A percentile compares a stretch with the other conserved stretches of the same genome.
Conservation (phyloP, 1,139 yeast genomes). For the Lodderomyces beijingensis region DNA sequence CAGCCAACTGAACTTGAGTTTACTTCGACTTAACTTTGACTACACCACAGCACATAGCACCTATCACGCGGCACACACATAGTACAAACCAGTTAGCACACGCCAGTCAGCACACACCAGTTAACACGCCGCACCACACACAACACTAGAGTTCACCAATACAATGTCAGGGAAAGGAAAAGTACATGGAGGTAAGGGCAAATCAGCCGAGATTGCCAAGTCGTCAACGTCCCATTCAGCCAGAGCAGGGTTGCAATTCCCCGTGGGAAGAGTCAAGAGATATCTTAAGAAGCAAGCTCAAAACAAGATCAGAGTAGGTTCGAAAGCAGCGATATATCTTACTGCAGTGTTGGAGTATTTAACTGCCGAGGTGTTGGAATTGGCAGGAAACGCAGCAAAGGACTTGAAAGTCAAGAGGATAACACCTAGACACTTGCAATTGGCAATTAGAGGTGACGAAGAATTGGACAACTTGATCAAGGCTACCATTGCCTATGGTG, state of each 20-base stretch:
- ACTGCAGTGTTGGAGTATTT: slow-evolving; percentile 96
- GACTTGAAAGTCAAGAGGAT: slow-evolving; percentile 98
- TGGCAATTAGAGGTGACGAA: slow-evolving; percentile 98
- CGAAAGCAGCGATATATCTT: slow-evolving; percentile 93
- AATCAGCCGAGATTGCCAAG: slow-evolving; percentile 69
- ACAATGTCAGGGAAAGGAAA: slow-evolving; percentile 89
- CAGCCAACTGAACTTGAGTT: too few species aligned
- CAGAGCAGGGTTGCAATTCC: slow-evolving; percentile 96
- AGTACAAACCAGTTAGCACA: too few species aligned
- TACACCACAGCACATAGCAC: too few species aligned
- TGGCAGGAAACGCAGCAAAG: slow-evolving; percentile 99
- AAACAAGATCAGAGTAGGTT: slow-evolving; percentile 92
- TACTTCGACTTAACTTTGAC: too few species aligned
- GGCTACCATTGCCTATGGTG: slow-evolving; percentile 97
- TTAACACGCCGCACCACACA: too few species aligned
- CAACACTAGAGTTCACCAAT: too few species aligned
- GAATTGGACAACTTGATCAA: slow-evolving; percentile 93
- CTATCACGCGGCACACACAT: too few species aligned
- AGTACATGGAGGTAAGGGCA: slow-evolving; percentile 96
- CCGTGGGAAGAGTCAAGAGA: slow-evolving; percentile 98
- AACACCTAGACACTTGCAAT: slow-evolving; percentile 97
- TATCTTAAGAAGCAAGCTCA: slow-evolving; percentile 89
- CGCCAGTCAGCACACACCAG: too few species aligned
- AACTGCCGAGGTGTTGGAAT: slow-evolving; percentile 96
- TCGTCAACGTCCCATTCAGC: slow-evolving; percentile 85